Percentiles rank a stretch among this genome's conserved stretches.
Evolutionary conservation across 345 rosid genomes (phyloP).

Genomic region (Kandelia obovata): DNA sequence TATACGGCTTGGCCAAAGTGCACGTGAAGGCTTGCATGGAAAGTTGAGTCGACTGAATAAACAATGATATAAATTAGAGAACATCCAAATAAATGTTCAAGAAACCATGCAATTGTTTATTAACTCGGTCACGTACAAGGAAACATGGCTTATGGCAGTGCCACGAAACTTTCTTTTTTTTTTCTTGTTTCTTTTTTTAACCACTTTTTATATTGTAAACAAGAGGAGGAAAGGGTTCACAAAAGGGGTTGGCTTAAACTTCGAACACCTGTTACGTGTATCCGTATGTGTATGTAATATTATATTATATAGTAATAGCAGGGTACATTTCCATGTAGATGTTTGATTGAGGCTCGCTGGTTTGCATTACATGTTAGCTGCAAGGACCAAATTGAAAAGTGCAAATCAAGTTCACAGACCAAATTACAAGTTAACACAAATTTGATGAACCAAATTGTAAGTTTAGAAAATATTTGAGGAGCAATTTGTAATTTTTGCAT

Average conservation of each 20-base stretch:
- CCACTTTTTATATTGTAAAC: slow-evolving; percentile 23
- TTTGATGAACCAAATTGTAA: too few relatives aligned
- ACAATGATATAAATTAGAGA: slow-evolving; percentile 14
- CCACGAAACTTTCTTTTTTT: neutral
- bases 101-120: slow-evolving; percentile 52
- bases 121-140: slow-evolving; percentile 43
- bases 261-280: slow-evolving; percentile 25
- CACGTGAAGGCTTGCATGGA: slow-evolving; percentile 72
- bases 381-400: too few relatives aligned
- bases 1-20: slow-evolving; percentile 36
- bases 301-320: too few relatives aligned
- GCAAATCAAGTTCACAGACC: too few relatives aligned
- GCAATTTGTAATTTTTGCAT: too few relatives aligned
- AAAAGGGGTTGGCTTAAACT: slow-evolving; percentile 36
- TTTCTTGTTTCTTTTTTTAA: neutral
- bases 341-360: too few relatives aligned
- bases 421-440: too few relatives aligned
- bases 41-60: slow-evolving; percentile 41
- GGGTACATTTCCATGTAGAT: too few relatives aligned
- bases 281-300: neutral
- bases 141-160: slow-evolving; percentile 61
- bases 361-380: too few relatives aligned
- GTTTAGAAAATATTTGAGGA: too few relatives aligned
- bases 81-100: slow-evolving; percentile 55
- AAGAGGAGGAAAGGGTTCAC: slow-evolving; percentile 22